Evolutionary conservation across 768 basidiomycete species (phyloP).

Genomic region (Coprinopsis sp.): DNA sequence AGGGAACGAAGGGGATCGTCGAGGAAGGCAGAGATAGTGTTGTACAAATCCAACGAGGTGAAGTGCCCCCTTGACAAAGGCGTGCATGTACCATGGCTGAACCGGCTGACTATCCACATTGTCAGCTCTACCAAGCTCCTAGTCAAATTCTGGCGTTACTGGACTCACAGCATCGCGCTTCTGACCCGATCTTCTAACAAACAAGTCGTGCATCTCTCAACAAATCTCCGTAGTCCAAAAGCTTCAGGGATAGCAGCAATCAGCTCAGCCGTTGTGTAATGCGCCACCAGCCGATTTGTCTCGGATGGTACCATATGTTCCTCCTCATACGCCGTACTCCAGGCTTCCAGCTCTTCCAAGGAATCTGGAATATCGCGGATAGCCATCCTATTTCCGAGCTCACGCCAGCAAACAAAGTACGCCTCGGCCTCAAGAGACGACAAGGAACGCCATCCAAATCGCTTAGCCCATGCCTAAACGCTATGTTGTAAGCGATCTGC

Average conservation of each 20-base stretch:
- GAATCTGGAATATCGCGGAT: constrained; percentile 43
- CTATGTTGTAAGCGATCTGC: neutral
- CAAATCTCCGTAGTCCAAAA: constrained; percentile 35
- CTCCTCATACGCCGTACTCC: constrained; percentile 41
- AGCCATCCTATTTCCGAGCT: constrained; percentile 43
- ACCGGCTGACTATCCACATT: constrained; percentile 29
- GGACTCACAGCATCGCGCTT: constrained; percentile 44
- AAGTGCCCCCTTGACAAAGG: constrained; percentile 21
- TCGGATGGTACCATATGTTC: constrained; percentile 37
- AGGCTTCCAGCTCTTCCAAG: constrained; percentile 31
- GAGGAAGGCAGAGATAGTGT: constrained; percentile 36
- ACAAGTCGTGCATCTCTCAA: constrained; percentile 27
- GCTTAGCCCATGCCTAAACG: constrained; percentile 8
- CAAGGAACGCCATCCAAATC: constrained; percentile 9
- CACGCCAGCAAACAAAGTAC: constrained; percentile 39
- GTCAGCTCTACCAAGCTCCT: neutral
- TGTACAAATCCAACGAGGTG: constrained; percentile 26
- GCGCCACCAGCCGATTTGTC: constrained; percentile 35
- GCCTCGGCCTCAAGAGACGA: constrained; percentile 21
- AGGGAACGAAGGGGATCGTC: constrained; percentile 18
- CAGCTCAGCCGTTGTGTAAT: constrained; percentile 37
- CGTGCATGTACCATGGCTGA: constrained; percentile 31
- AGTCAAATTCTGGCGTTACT: no score
- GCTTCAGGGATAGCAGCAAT: constrained; percentile 31
- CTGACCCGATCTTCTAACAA: constrained; percentile 40